Evolutionary conservation across 305 asterid genomes (phyloP).

Genomic region (Plantago coronopus): DNA sequence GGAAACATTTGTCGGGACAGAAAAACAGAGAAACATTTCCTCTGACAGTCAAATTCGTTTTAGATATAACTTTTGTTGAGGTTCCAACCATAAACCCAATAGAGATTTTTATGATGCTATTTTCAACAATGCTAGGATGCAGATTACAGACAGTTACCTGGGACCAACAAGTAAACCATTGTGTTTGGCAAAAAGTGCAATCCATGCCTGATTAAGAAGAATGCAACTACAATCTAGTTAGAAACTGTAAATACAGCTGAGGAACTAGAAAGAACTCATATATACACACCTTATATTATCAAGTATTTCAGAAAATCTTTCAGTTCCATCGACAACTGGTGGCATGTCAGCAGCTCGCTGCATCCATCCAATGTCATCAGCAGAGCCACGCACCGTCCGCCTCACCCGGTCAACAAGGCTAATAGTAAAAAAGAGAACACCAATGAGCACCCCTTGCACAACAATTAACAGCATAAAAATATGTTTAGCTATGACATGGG

Average conservation of each 20-base stretch:
- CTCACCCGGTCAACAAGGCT: slow-evolving; percentile 83
- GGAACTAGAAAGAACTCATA: slow-evolving; percentile 11
- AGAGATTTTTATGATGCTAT: too few relatives aligned
- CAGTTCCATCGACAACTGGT: slow-evolving; percentile 83
- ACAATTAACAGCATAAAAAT: not conserved
- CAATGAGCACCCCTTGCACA: not conserved
- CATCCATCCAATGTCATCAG: slow-evolving; percentile 96
- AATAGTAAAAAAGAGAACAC: slow-evolving; percentile 16
- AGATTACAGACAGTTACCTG: slow-evolving; percentile 54
- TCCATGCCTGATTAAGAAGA: slow-evolving; percentile 69
- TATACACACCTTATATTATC: slow-evolving; percentile 61
- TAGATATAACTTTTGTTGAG: not conserved
- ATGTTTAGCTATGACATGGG: not conserved
- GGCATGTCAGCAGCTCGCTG: slow-evolving; percentile 71
- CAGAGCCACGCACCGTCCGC: slow-evolving; percentile 92
- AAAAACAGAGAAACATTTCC: not conserved
- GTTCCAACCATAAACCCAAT: not conserved
- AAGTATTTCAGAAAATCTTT: slow-evolving; percentile 67
- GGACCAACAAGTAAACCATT: slow-evolving; percentile 86
- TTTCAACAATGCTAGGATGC: slow-evolving; percentile 3
- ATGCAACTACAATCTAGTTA: slow-evolving; percentile 19
- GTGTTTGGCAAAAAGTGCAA: slow-evolving; percentile 77
- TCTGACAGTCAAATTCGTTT: not conserved
- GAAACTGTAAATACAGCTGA: slow-evolving; percentile 17
- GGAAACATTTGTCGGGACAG: too few relatives aligned